Base-by-base conservation (phyloP, 2,329 filamentous ascomycete species). In the Arthroderma sp. region DNA sequence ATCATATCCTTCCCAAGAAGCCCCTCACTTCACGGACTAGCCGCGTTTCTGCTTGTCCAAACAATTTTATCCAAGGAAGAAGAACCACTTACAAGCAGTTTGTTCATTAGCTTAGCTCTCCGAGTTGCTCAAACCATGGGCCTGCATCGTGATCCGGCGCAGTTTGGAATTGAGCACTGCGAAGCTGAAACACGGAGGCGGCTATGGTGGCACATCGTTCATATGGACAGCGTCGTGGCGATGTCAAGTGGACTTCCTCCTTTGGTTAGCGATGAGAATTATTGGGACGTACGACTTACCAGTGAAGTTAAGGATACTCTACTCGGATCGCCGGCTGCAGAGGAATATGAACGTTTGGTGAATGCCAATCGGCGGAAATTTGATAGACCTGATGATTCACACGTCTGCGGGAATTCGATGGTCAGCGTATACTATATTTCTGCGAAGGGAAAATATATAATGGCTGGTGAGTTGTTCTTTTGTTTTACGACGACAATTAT, bases 191-290 rank as follows among this genome's bases (percentile, higher is more conserved):
- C 64, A 36, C 59, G 68, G 28, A 61, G 68, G 41, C 59, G 67
- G 10, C 55, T 71, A 41, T 71, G 68, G 68, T 70, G 67, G 66
- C 67, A 70, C 48, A 67, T 71, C 32, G 63, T 70, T 28, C 65
- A 70, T 38, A 67, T 69, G 57, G 66, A 70, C 49, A 58, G 66
- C n/a, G 61, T 69, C 7, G 63, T 71, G n/a, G 64, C 68, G 2
- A 68, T 71, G 57, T 68, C 68, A 3, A 69, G 67, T 40, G 69
- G 69, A 2, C 55, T 71, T 8, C 68, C 68, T 5, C 68, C 68
- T 6, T 53, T 70, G 27, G 63, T 71, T 9, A 62, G 62, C 32
- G 67, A 69, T 33, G 67, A 71, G 43, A 64, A 64, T 40, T 70
- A 67, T 34, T 71, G 66, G 61, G 68, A 73, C 51, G 68, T 71